Percentiles rank a stretch among this genome's conserved stretches.
phyloP scores from a whole-genome alignment of 2,329 filamentous ascomycete genomes.

The Nemania sp. region DNA sequence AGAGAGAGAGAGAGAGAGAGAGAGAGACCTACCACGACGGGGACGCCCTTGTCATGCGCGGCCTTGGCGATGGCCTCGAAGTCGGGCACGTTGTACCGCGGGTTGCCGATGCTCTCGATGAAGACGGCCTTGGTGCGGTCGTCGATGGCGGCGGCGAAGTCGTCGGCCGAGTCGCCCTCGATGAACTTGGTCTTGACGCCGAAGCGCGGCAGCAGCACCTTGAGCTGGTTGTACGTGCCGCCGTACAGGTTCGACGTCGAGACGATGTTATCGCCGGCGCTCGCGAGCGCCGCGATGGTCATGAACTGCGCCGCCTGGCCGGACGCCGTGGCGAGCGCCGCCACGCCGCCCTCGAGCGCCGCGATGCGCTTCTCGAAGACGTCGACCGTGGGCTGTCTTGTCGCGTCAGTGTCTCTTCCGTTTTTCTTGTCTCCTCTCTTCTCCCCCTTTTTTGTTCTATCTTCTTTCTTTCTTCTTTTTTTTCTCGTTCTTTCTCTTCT shows the following conservation, averaged over 20 bases:
- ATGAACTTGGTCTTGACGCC: constrained; percentile 90
- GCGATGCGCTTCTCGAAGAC: constrained; percentile 96
- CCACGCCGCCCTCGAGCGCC: constrained; percentile 90
- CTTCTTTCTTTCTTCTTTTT: too few relatives aligned
- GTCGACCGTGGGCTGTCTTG: constrained; percentile 79
- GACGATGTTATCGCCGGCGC: constrained; percentile 90
- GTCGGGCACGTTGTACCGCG: constrained; percentile 89
- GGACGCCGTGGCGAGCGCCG: constrained; percentile 81
- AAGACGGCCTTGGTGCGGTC: constrained; percentile 93
- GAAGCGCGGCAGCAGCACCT: constrained; percentile 84
- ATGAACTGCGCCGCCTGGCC: constrained; percentile 94
- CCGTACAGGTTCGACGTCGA: constrained; percentile 90
- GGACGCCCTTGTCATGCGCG: constrained; percentile 71
- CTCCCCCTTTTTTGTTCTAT: too few relatives aligned
- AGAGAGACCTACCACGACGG: constrained; percentile 58
- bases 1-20: background rate
- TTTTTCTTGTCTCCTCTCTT: too few relatives aligned
- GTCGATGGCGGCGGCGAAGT: constrained; percentile 82
- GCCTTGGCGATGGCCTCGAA: constrained; percentile 84
- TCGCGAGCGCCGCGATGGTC: constrained; percentile 80
- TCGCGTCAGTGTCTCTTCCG: background rate
- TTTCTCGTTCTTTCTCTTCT: too few relatives aligned
- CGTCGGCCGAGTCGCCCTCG: constrained; percentile 75
- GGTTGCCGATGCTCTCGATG: constrained; percentile 91
- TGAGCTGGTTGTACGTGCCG: constrained; percentile 97